Evolutionary conservation across 805 yeast genomes (phyloP), one percentile per base, ranked within the genome.

Genomic region (Cyberlindnera nakhonratchasimensis): DNA sequence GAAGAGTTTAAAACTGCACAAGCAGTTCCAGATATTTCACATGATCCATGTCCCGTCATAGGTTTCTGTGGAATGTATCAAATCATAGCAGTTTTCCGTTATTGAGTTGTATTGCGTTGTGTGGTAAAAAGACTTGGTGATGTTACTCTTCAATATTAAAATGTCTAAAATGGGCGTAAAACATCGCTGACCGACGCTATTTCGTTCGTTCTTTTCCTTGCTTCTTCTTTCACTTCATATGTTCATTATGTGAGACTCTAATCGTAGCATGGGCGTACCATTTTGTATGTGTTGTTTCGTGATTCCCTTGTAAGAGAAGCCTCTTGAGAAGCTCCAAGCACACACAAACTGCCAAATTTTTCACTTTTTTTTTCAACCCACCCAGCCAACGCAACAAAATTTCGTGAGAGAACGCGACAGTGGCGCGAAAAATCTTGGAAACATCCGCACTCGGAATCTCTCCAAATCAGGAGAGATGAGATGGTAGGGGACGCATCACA

Each of bases 281-380:
- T 42, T 39, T 36, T 42, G 35, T 29, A n/a, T 36, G 16, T 36
- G 18, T 14, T 33, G 22, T 22, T 17, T 32, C 33, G 29, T 17
- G 24, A 11, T 4, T 30, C 21, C 33, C 33, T 30, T 30, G 11
- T 9, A 16, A 14, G n/a, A n/a, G n/a, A n/a, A n/a, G n/a, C n/a
- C n/a, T n/a, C n/a, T n/a, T 10, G 14, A 29, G 12, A 5, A 5
- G 17, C 19, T 32, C 20, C 29, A 24, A 32, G 25, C 16, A 29
- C 34, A 12, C 22, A 9, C 35, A 35, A 34, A 14, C 4, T 31
- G 30, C 17, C 45, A 39, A 42, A 42, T 42, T 42, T 42, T 42
- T 42, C 45, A 42, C 45, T 34, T 24, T 29, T 41, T 35, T 41
- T 41, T 42, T 29, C 34, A 18, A 6, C 14, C 23, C 14, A 11